Base-by-base conservation (phyloP, 2,329 filamentous ascomycete species). In the Aspergillus luchuensis region DNA sequence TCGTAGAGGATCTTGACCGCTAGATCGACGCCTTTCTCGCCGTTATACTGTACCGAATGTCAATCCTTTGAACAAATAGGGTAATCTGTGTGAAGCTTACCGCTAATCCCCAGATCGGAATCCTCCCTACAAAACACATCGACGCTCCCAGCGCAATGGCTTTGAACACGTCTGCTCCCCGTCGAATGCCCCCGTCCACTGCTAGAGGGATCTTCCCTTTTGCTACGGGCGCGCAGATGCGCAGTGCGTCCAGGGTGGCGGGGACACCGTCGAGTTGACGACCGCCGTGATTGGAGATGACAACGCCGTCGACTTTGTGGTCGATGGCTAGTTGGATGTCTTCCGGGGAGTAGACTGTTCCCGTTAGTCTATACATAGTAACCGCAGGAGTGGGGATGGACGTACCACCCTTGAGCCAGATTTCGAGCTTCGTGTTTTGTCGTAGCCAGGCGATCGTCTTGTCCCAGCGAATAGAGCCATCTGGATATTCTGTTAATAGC, bases 381-480 rank as follows among this genome's bases (percentile, higher is more conserved):
- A 13, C 5, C 6, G 15, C 6, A 10, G 2, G 25, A 8, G 57
- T 52, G 8, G 54, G 15, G 60, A 71, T 74, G 11, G 10, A 63
- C 63, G 30, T 54, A 64, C 36, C 56, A 28, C 57, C 63, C 61
- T 69, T 61, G 41, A 66, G 39, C 61, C 47, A 69, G 23, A 59
- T 77, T 50, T 81, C 73, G 69, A 84, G 75, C 39, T 74, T 78
- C 0, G 80, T 82, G 48, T 78, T 71, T 6, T 70, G 71, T 15
- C 78, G 72, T 52, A 85, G 63, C 78, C 80, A 84, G 0, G 74
- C 72, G 43, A 84, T 79, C 17, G 79, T 76, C 2, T 72, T 67
- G 15, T 79, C 78, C 82, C 82, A 85, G 51, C 77, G 76, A 45
- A 77, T 66, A 3, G 68, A 70, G 7, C 71, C 58, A 58, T 78